A percentile compares a stretch with the other conserved stretches of the same genome.
Conservation (phyloP, 106 monocot species). For the Dendrobium chrysotoxum region DNA sequence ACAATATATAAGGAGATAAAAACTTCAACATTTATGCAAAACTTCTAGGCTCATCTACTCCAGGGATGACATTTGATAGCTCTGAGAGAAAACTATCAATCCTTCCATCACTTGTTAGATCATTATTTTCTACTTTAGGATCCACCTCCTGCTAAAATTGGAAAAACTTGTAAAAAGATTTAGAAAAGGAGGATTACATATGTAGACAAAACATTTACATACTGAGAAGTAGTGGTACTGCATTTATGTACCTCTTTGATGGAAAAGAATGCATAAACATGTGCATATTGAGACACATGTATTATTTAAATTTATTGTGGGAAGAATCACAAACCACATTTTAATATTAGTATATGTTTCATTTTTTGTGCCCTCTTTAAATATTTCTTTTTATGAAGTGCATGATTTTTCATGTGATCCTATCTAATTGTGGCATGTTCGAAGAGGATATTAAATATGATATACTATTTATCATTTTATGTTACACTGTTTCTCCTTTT, state of each 20-base stretch:
- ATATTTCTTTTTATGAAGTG: no score
- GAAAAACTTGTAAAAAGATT: not conserved
- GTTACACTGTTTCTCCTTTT: no score
- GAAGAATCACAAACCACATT: no score
- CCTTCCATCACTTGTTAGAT: constrained; percentile 56
- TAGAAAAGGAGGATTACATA: not conserved
- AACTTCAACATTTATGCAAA: constrained; percentile 97
- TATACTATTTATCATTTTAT: no score
- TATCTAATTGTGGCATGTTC: no score
- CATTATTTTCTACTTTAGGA: constrained; percentile 92
- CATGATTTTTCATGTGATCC: no score
- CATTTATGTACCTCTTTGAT: not conserved
- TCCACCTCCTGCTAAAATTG: constrained; percentile 64
- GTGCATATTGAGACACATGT: not conserved
- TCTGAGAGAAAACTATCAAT: constrained; percentile 79
- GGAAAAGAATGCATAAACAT: not conserved
- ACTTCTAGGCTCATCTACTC: constrained; percentile 95
- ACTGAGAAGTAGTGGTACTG: not conserved
- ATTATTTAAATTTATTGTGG: no score
- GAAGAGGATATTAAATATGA: no score
- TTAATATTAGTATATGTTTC: no score
- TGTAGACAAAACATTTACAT: not conserved
- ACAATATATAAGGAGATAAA: not conserved
- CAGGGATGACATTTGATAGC: constrained; percentile 89
- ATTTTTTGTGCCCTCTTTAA: no score